A percentile compares a stretch with the other conserved stretches of the same genome.
phyloP scores from a whole-genome alignment of 345 rosid species.

The Chamaenerion angustifolium region DNA sequence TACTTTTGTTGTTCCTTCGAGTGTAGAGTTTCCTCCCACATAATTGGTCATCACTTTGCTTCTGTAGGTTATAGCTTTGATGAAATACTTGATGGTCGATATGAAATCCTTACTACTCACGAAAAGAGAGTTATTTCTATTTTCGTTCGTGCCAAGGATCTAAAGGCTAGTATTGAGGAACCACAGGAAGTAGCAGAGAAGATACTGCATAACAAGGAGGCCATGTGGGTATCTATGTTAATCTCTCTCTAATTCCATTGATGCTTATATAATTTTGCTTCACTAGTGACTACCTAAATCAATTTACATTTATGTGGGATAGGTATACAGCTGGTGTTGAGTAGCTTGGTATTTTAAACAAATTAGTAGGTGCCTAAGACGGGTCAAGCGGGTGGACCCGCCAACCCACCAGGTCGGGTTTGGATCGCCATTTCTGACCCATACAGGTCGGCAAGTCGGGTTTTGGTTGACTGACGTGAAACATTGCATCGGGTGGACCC shows the following conservation, averaged over 20 bases:
- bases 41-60: constrained; percentile 3
- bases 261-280: constrained; percentile 1
- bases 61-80: constrained; percentile 80
- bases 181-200: constrained; percentile 92
- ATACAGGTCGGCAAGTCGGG: too few relatives aligned
- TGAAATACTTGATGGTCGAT: constrained; percentile 84
- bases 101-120: constrained; percentile 91
- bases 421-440: too few relatives aligned
- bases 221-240: constrained; percentile 39
- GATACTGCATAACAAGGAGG: constrained; percentile 88
- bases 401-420: too few relatives aligned
- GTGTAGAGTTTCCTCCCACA: too few relatives aligned
- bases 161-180: constrained; percentile 51
- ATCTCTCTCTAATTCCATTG: constrained; percentile 3
- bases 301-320: constrained; percentile 6
- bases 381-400: too few relatives aligned
- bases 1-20: too few relatives aligned
- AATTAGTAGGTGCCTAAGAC: constrained; percentile 85
- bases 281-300: not conserved
- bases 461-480: too few relatives aligned
- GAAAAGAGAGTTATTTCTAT: constrained; percentile 96
- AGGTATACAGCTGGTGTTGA: constrained; percentile 93
- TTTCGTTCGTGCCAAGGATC: constrained; percentile 86
- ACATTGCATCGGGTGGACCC: too few relatives aligned
- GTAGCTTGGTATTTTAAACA: constrained; percentile 85